Percentiles rank a stretch among this genome's conserved stretches.
Conservation (phyloP, 768 basidiomycete genomes). For the Leccinum subgranulosum region DNA sequence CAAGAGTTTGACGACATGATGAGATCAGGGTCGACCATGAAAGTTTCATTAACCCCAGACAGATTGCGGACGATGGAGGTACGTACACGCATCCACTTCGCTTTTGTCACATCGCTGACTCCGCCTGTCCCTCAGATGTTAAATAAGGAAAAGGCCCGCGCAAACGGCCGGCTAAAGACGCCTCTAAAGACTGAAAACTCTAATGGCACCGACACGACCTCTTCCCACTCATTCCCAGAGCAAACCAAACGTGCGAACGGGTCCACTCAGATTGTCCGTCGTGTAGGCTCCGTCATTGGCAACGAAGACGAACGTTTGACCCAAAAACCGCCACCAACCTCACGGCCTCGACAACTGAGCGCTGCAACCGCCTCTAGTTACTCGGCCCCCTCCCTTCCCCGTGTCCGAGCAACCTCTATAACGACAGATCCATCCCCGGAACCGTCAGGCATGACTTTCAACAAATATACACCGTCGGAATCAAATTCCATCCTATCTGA, state of each 20-base stretch:
- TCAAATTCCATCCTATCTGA: slow-evolving; percentile 30
- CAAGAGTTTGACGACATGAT: slow-evolving; percentile 94
- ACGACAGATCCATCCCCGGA: slow-evolving; percentile 27
- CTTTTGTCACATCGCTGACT: slow-evolving; percentile 12
- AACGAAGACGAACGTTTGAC: slow-evolving; percentile 46
- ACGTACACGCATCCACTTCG: slow-evolving; percentile 32
- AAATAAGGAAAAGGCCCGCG: slow-evolving; percentile 66
- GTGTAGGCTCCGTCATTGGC: slow-evolving; percentile 62
- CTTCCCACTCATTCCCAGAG: slow-evolving; percentile 18
- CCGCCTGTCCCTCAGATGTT: slow-evolving; percentile 44
- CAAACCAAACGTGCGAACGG: slow-evolving; percentile 23
- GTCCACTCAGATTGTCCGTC: slow-evolving; percentile 47
- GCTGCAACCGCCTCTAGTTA: slow-evolving; percentile 40
- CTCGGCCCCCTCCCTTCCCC: slow-evolving; percentile 23
- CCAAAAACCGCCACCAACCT: slow-evolving; percentile 34
- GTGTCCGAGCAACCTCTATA: slow-evolving; percentile 33
- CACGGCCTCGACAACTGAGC: slow-evolving; percentile 46
- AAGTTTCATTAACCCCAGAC: slow-evolving; percentile 93
- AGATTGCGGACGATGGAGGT: slow-evolving; percentile 93
- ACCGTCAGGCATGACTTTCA: slow-evolving; percentile 12
- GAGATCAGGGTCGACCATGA: slow-evolving; percentile 88
- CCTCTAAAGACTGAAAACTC: slow-evolving; percentile 23
- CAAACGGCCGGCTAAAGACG: slow-evolving; percentile 27
- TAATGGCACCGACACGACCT: slow-evolving; percentile 14
- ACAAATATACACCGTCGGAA: slow-evolving; percentile 29